Conservation (phyloP, 352 stramenopile species). For the Globisporangium cederbergense region DNA sequence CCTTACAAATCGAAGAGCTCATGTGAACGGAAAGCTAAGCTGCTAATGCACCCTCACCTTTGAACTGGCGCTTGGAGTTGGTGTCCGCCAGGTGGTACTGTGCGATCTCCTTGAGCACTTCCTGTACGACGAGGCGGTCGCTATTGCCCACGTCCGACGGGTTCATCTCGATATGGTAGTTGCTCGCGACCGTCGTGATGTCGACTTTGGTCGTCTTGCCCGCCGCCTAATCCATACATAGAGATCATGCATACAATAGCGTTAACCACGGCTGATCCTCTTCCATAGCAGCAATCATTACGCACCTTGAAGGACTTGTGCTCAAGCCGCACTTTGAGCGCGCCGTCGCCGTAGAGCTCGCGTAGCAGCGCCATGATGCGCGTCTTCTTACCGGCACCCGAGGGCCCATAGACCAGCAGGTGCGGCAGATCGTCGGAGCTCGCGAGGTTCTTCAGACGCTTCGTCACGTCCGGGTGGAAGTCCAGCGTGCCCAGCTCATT, state of each 20-base stretch:
- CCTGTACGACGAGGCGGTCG: conserved; percentile 97
- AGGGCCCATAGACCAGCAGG: conserved; percentile 98
- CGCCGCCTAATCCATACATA: conserved; percentile 30
- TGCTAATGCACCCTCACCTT: conserved; percentile 24
- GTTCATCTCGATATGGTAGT: conserved; percentile 99
- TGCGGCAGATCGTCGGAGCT: conserved; percentile 90
- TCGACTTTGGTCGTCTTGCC: conserved; percentile 92
- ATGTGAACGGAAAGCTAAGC: too few relatives aligned
- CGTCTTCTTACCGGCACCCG: conserved; percentile 98
- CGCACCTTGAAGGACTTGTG: conserved; percentile 91
- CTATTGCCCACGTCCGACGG: conserved; percentile 95
- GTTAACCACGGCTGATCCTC: too few relatives aligned
- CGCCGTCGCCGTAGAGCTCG: conserved; percentile 94
- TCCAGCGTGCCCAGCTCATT: conserved; percentile 89
- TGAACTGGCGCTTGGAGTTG: conserved; percentile 75
- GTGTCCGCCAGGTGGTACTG: conserved; percentile 83
- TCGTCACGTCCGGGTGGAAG: conserved; percentile 94
- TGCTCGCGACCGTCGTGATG: conserved; percentile 96
- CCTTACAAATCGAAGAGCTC: too few relatives aligned
- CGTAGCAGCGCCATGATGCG: conserved; percentile 95
- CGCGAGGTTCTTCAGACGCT: conserved; percentile 82
- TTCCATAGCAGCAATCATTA: too few relatives aligned
- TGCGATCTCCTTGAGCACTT: conserved; percentile 99
- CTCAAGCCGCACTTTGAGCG: conserved; percentile 88
- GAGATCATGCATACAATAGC: too few relatives aligned